Evolutionary conservation across 1,284 basidiomycete species (phyloP).

Genomic region (Leucocoprinus gongylophorus): DNA sequence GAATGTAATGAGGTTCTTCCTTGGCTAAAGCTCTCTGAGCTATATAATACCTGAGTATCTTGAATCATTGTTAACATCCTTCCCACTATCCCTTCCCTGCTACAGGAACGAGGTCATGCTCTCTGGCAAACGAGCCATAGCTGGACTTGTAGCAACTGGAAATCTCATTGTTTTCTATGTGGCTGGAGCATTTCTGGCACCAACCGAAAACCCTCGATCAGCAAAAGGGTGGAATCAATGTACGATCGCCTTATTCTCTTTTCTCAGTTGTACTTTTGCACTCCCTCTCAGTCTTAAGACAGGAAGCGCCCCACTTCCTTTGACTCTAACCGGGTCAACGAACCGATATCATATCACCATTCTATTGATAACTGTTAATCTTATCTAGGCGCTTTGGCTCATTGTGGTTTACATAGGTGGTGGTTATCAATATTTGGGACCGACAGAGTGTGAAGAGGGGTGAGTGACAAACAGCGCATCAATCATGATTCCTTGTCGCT

Average conservation of each 20-base stretch:
- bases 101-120: neutral
- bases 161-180: neutral
- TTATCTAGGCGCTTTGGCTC: neutral
- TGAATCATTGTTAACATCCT: neutral
- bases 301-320: neutral
- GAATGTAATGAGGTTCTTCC: no score
- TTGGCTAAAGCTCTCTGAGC: neutral
- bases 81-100: neutral
- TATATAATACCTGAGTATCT: neutral
- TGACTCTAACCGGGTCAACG: neutral
- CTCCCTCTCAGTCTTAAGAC: neutral
- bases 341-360: no score
- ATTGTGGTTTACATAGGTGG: conserved; percentile 1
- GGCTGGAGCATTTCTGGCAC: neutral
- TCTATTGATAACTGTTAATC: neutral
- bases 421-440: conserved; percentile 8
- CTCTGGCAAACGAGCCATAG: neutral
- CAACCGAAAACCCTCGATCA: neutral
- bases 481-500: neutral
- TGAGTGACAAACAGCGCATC: neutral
- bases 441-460: conserved; percentile 10
- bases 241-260: neutral
- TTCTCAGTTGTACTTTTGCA: neutral
- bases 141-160: neutral
- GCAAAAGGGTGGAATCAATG: conserved; percentile 9